phyloP scores from a whole-genome alignment of 352 stramenopile species.

The Globisporangium paddicum region DNA sequence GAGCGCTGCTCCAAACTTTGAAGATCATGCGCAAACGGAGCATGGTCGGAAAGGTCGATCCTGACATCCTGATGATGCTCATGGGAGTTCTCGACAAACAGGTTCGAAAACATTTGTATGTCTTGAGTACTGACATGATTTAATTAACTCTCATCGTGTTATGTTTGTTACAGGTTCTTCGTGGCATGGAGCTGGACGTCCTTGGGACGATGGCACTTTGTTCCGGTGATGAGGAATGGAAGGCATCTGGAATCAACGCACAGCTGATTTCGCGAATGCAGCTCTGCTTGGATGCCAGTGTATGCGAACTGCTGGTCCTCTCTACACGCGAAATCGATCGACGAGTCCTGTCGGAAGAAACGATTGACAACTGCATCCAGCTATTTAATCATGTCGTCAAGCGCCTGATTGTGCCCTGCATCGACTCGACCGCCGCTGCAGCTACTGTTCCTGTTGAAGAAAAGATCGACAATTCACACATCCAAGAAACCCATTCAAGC shows the following conservation, averaged over 20 bases:
- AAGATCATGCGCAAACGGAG: constrained; percentile 65
- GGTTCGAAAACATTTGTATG: constrained; percentile 16
- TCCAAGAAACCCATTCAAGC: background rate
- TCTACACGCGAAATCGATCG: constrained; percentile 63
- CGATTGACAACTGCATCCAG: constrained; percentile 74
- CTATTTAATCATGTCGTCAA: constrained; percentile 58
- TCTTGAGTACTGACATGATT: background rate
- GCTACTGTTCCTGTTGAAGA: constrained; percentile 11
- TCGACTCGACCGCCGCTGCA: constrained; percentile 52
- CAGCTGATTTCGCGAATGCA: constrained; percentile 31
- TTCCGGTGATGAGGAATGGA: constrained; percentile 27
- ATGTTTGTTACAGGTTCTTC: constrained; percentile 9
- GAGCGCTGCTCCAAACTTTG: constrained; percentile 55
- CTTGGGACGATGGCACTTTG: constrained; percentile 27
- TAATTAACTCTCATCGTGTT: background rate
- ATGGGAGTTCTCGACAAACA: constrained; percentile 55
- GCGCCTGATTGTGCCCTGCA: constrained; percentile 54
- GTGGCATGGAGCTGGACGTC: constrained; percentile 25
- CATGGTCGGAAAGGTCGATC: constrained; percentile 51
- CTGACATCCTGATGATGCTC: constrained; percentile 49
- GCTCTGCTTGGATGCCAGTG: constrained; percentile 54
- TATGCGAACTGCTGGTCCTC: constrained; percentile 75
- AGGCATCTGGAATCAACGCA: constrained; percentile 26
- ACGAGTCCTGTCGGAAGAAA: constrained; percentile 73
- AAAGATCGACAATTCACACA: constrained; percentile 9